phyloP scores from a whole-genome alignment of 2,329 filamentous ascomycete genomes.

The Aureobasidium sp. region DNA sequence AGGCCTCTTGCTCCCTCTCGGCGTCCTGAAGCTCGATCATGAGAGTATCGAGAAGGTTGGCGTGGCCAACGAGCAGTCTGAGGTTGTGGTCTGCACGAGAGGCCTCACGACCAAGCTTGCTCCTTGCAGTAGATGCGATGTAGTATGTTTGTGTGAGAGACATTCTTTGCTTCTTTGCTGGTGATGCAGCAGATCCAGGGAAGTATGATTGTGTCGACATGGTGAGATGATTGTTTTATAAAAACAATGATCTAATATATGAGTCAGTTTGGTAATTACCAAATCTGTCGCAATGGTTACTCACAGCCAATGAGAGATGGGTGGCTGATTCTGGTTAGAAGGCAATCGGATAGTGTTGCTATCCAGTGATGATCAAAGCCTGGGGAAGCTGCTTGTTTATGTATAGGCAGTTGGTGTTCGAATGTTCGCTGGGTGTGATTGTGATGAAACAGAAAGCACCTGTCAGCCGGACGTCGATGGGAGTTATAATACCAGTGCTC shows the following conservation, averaged over 20 bases:
- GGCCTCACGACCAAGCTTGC: slow-evolving; percentile 92
- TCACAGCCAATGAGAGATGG: slow-evolving; percentile 12
- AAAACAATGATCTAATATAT: slow-evolving; percentile 4
- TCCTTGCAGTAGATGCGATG: slow-evolving; percentile 90
- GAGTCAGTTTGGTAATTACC: slow-evolving; percentile 17
- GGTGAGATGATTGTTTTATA: slow-evolving; percentile 38
- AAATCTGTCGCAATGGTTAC: slow-evolving; percentile 9
- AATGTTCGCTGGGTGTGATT: slow-evolving; percentile 13
- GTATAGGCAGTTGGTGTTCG: background rate
- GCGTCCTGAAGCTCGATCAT: slow-evolving; percentile 90
- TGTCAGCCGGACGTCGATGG: slow-evolving; percentile 8
- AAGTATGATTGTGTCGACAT: slow-evolving; percentile 34
- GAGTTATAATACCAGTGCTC: slow-evolving; percentile 13
- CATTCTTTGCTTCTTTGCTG: slow-evolving; percentile 71
- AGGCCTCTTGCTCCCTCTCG: slow-evolving; percentile 89
- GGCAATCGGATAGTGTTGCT: background rate
- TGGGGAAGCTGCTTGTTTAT: slow-evolving; percentile 1
- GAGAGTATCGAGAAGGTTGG: slow-evolving; percentile 92
- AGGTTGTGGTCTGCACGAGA: slow-evolving; percentile 88
- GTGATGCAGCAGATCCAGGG: slow-evolving; percentile 37
- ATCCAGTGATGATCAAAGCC: slow-evolving; percentile 1
- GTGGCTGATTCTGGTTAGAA: slow-evolving; percentile 1
- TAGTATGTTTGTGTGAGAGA: slow-evolving; percentile 98
- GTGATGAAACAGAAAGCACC: slow-evolving; percentile 12
- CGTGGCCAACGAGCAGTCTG: slow-evolving; percentile 89